phyloP scores from a whole-genome alignment of 2,329 filamentous ascomycete genomes.

The Pseudogymnoascus sp. region DNA sequence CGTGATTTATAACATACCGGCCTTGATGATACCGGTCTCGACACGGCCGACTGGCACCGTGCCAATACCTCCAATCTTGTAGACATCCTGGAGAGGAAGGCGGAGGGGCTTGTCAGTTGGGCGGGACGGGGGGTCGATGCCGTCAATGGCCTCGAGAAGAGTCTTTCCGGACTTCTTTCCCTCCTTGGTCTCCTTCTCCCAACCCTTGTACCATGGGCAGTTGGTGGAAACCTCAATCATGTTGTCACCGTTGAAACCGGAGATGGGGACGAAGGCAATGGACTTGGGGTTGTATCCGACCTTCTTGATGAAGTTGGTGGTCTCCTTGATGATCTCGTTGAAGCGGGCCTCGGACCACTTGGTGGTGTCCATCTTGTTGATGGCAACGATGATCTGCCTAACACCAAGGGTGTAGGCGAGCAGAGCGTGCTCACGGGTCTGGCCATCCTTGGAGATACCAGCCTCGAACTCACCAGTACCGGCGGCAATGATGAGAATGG shows the following conservation, averaged over 20 bases:
- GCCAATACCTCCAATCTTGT: conserved; percentile 99
- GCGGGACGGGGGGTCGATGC: conserved; percentile 87
- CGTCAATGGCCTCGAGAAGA: conserved; percentile 97
- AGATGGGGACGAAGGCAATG: conserved; percentile 99
- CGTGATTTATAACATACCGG: conserved; percentile 81
- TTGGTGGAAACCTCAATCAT: conserved; percentile 87
- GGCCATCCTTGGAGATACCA: conserved; percentile 99
- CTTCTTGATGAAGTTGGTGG: conserved; percentile 99
- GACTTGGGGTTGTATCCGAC: conserved; percentile 99
- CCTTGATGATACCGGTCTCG: conserved; percentile 96
- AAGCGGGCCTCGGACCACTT: conserved; percentile 96
- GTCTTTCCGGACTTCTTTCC: conserved; percentile 89
- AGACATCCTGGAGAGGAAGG: conserved; percentile 99
- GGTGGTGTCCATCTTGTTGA: conserved; percentile 99
- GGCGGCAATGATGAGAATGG: conserved; percentile 99
- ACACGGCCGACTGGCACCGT: conserved; percentile 99
- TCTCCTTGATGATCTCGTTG: conserved; percentile 99
- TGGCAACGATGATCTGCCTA: conserved; percentile 99
- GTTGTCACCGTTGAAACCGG: conserved; percentile 99
- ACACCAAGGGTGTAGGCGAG: conserved; percentile 99
- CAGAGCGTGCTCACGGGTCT: conserved; percentile 99
- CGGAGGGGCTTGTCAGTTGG: conserved; percentile 99
- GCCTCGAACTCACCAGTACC: conserved; percentile 99
- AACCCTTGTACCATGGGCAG: conserved; percentile 99
- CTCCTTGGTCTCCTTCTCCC: conserved; percentile 96